Conservation (phyloP, 164 flowering plant species). For the Tetracentron sinense region DNA sequence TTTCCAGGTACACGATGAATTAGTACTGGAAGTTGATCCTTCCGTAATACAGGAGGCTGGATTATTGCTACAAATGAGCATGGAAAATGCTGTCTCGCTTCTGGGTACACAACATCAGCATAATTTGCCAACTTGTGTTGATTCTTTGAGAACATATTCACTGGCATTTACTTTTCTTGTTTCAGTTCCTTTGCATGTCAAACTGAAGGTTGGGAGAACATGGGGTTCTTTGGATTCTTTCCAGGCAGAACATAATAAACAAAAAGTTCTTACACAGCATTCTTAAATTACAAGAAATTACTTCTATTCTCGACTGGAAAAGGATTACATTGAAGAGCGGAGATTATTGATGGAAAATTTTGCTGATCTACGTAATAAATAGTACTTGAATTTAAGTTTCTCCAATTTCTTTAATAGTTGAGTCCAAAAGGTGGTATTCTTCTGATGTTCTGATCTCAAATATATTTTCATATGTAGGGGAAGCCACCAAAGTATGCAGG, state of each 20-base stretch:
- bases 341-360: too few species aligned
- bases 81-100: slow-evolving; percentile 88
- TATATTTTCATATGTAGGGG: too few species aligned
- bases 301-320: not conserved
- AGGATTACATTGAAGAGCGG: too few species aligned
- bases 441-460: too few species aligned
- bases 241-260: slow-evolving; percentile 20
- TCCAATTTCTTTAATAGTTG: too few species aligned
- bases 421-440: too few species aligned
- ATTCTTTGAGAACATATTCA: not conserved
- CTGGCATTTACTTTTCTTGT: slow-evolving; percentile 11
- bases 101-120: slow-evolving; percentile 41
- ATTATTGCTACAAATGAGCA: slow-evolving; percentile 56
- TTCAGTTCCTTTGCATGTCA: slow-evolving; percentile 85
- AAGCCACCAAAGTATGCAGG: too few species aligned
- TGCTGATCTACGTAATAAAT: too few species aligned
- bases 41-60: slow-evolving; percentile 68
- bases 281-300: slow-evolving; percentile 1
- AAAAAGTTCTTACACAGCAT: not conserved
- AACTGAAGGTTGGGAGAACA: slow-evolving; percentile 80
- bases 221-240: slow-evolving; percentile 92
- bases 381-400: too few species aligned
- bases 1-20: slow-evolving; percentile 87
- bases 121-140: not conserved
- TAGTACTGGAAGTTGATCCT: slow-evolving; percentile 91